Percentiles rank a stretch among this genome's conserved stretches.
phyloP scores from a whole-genome alignment of 2,329 filamentous ascomycete genomes.

The Fusarium sp. region DNA sequence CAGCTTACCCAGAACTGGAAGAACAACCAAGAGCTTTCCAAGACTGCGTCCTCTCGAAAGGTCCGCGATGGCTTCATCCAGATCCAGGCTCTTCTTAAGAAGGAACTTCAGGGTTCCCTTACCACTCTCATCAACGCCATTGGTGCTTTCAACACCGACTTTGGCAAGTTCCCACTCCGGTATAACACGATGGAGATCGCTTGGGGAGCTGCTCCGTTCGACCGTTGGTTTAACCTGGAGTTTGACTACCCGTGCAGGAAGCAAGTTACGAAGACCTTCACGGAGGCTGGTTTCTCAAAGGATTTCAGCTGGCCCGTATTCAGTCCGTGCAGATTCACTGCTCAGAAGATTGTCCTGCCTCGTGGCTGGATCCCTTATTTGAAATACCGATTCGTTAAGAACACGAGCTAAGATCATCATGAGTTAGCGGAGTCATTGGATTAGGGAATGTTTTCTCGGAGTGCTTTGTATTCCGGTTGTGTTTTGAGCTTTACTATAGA shows the following conservation, averaged over 20 bases:
- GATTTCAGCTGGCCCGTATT: conserved; percentile 30
- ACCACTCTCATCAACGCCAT: conserved; percentile 10
- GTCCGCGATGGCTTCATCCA: conserved; percentile 33
- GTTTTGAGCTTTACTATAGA: too few relatives aligned
- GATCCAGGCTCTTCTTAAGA: conserved; percentile 17
- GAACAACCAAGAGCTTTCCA: conserved; percentile 31
- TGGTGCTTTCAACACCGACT: conserved; percentile 25
- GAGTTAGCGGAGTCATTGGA: too few relatives aligned
- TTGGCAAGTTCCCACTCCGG: conserved; percentile 25
- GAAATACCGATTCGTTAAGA: conserved; percentile 33
- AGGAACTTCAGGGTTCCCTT: conserved; percentile 4
- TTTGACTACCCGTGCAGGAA: conserved; percentile 37
- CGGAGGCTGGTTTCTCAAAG: conserved; percentile 16
- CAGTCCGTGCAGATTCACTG: conserved; percentile 22
- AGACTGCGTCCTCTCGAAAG: conserved; percentile 24
- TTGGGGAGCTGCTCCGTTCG: conserved; percentile 20
- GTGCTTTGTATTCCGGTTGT: too few relatives aligned
- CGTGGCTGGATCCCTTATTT: conserved; percentile 36
- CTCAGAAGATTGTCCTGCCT: conserved; percentile 25
- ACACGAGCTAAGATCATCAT: too few relatives aligned
- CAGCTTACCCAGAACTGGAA: conserved; percentile 35
- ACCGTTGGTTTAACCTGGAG: conserved; percentile 32
- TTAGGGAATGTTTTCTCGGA: too few relatives aligned
- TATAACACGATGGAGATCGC: conserved; percentile 28
- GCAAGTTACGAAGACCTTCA: conserved; percentile 24